Base-by-base conservation (phyloP, 2,329 filamentous ascomycete genomes). In the Alternaria arborescens region DNA sequence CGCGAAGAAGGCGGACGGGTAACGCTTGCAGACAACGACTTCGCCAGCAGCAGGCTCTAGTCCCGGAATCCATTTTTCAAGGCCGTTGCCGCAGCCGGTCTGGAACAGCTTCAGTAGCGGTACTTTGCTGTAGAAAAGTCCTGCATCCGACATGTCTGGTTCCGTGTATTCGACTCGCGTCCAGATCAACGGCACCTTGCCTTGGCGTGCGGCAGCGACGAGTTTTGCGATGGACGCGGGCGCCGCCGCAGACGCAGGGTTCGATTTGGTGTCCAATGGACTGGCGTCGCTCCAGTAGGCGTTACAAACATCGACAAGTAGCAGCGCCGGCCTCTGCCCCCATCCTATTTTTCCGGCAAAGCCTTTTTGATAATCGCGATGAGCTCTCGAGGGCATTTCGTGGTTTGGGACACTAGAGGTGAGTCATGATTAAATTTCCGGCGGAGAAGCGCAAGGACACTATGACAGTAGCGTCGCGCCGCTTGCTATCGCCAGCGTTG, bases 241-340 rank as follows among this genome's bases (percentile, higher is more conserved):
- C 26, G 75, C 75, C 8, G 69, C 62, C 10, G 71, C 74, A 20
- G 76, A 76, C 14, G 75, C 73, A 16, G 78, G 72, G 66, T 83
- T 77, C 5, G 70, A 69, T n/a, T 71, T 71, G 22, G 78, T 76
- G 52, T 79, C 76, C n/a, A 84, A 72, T 3, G 80, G 80, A 38
- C 80, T 83, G 3, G 73, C 76, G 26, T 74, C 65, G 4, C 73
- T 76, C 79, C 80, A 84, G 69, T 83, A 83, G 14, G 81, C 81
- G 38, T 77, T 80, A 70, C 81, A 84, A 41, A 83, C 80, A 65
- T 84, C 82, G 69, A 84, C 78, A 24, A 84, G 67, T 48, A 84
- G 68, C 3, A 84, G 74, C 22, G 78, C 82, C 5, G 81, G 81
- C 6, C 71, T 74, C 22, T 52, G 56, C 38, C 81, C 82, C 81